These are phyloP conservation scores for Ustilaginoidea virens DNA, from an alignment of 2,329 filamentous ascomycete genomes.

Conservation along the genomic window DNA sequence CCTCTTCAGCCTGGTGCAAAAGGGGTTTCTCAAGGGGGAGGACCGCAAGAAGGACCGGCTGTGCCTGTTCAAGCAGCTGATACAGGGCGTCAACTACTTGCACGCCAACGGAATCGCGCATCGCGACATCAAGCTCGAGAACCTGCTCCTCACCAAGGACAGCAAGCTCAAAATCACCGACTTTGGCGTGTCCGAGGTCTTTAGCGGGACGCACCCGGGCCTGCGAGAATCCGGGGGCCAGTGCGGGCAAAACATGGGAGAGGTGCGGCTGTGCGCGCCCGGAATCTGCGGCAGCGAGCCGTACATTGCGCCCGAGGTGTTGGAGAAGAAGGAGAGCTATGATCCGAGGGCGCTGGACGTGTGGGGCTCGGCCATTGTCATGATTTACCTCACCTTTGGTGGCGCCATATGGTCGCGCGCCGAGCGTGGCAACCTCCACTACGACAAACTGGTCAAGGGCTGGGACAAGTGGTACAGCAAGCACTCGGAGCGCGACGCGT, in stretches of 20 bases:
- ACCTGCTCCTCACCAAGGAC: conserved; percentile 62
- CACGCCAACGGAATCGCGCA: conserved; percentile 77
- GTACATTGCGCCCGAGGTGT: conserved; percentile 77
- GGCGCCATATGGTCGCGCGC: conserved; percentile 64
- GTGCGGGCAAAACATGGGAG: conserved; percentile 58
- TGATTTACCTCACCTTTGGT: conserved; percentile 59
- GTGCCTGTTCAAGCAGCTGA: conserved; percentile 80
- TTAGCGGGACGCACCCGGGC: conserved; percentile 67
- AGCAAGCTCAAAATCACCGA: conserved; percentile 84
- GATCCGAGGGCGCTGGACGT: conserved; percentile 73
- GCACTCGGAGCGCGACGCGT: conserved; percentile 24
- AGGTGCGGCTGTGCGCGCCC: conserved; percentile 55
- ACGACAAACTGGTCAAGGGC: conserved; percentile 46
- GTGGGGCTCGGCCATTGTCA: conserved; percentile 75
- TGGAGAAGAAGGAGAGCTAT: conserved; percentile 47
- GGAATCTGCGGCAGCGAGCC: conserved; percentile 75
- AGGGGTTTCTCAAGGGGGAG: conserved; percentile 48
- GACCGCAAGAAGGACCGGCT: conserved; percentile 54
- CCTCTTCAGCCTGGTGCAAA: conserved; percentile 58
- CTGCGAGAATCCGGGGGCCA: conserved; percentile 56
- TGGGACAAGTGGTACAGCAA: conserved; percentile 54
- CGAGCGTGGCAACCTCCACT: conserved; percentile 38
- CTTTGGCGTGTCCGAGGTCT: conserved; percentile 81
- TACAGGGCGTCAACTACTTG: conserved; percentile 69
- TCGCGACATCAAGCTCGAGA: conserved; percentile 82